Evolutionary conservation across 1,139 yeast species (phyloP), one percentile per base, ranked within the genome.

Genomic region (Saccharomycopsis phalli): DNA sequence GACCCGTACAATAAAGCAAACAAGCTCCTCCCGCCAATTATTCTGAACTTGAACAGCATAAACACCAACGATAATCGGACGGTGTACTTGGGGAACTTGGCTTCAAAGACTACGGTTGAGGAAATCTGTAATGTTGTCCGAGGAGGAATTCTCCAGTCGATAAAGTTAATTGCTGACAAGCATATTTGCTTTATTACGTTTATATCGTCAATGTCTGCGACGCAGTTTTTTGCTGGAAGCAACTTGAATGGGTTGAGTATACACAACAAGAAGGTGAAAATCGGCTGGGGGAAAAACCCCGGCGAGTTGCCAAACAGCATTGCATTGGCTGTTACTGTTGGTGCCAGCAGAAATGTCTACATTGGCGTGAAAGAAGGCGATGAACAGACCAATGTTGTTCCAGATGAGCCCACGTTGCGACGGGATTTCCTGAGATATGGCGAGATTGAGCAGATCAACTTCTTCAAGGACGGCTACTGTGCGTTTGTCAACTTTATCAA

Each of bases 201-300:
- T 57, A 75, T 88, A 49, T 94, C 86, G 51, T 88, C 95, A 26
- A 73, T 82, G 38, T 93, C 95, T 4, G 96, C 97, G 0, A 94
- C 94, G 0, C 94, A 83, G 57, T 87, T 91, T 57, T 86, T 79
- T 60, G 94, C 95, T 14, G 74, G 81, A 76, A 78, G 91, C 50
- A 86, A 81, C 55, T 64, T 81, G 48, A 91, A 84, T 51, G 94
- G 93, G 1, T 63, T 91, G 42, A 71, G 82, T 3, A 78, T 91
- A 43, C 94, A 83, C 57, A 78, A 80, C 53, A 71, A 88, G 52
- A 70, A 83, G 51, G 75, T 88, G 44, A 82, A 83, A 57, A 83
- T 91, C 46, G 95, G 95, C 16, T 91, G 97, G 97, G 98, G 97
- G 37, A 84, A 83, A 57, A 94, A 86, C 58, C 77, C 94, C 1